Percentiles rank a stretch among this genome's conserved stretches.
Evolutionary conservation across 2,329 filamentous ascomycete genomes (phyloP).

Genomic region (Diaporthe velutina): DNA sequence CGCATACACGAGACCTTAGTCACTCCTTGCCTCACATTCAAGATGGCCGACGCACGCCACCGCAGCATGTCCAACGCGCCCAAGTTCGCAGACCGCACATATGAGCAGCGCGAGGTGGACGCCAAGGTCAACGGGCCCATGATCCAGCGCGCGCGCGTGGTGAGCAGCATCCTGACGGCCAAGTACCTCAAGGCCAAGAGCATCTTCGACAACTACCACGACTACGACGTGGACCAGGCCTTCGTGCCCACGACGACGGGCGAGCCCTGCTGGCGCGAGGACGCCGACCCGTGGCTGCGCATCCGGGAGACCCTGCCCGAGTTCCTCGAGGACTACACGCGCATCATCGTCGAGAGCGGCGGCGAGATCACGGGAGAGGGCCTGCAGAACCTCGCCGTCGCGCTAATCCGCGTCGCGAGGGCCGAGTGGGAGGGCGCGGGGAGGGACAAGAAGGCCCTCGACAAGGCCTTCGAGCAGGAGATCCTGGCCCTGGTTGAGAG

Average conservation of each 20-base stretch:
- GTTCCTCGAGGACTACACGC: constrained; percentile 38
- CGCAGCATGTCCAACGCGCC: constrained; percentile 31
- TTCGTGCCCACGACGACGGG: constrained; percentile 30
- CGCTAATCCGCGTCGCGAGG: constrained; percentile 38
- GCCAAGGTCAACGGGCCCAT: constrained; percentile 40
- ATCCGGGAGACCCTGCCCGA: constrained; percentile 38
- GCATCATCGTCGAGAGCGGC: constrained; percentile 33
- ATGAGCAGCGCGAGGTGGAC: constrained; percentile 40
- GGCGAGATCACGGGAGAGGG: constrained; percentile 38
- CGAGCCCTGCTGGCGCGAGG: constrained; percentile 34
- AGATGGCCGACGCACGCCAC: constrained; percentile 32
- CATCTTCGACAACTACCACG: constrained; percentile 39
- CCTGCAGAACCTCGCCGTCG: constrained; percentile 37
- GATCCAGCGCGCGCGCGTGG: constrained; percentile 40
- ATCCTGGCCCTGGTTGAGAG: constrained; percentile 33
- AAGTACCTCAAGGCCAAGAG: constrained; percentile 42
- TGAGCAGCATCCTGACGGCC: constrained; percentile 41
- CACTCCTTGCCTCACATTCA: neutral
- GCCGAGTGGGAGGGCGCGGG: constrained; percentile 40
- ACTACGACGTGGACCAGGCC: constrained; percentile 39
- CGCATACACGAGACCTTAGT: neutral
- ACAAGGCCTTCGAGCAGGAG: constrained; percentile 33
- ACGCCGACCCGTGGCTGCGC: constrained; percentile 41
- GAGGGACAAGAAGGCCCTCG: constrained; percentile 34
- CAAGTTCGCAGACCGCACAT: constrained; percentile 40